Evolutionary conservation across 306 rosid species (phyloP), one percentile per base, ranked within the genome.

Genomic region (Lathyrus aphaca): DNA sequence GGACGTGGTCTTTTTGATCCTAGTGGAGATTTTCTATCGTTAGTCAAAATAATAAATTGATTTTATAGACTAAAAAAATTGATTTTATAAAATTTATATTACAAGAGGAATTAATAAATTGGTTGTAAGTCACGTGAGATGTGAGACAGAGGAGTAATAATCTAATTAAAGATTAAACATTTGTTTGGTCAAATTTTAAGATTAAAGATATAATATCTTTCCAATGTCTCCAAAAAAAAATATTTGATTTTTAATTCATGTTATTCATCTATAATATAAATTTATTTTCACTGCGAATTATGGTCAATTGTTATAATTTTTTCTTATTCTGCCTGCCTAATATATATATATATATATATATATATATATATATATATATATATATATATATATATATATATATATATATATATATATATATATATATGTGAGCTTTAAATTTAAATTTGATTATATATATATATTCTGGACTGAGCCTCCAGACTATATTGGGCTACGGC

Each of bases 71-170:
- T 1, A 23, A 23, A 23, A 23, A 29, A 32, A 40, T 8, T 12
- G 6, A 1, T 6, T 13, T 74, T 16, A 4, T 21, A 66, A 57
- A 8, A 4, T 32, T 75, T 68, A 11, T 48, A 38, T 49, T 18
- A 8, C 10, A 44, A 62, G 68, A 57, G 6, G 40, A 14, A 27
- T 57, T 14, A 57, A 29, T 29, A 13, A 29, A 29, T 57, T 29
- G 64, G 64, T 13, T 57, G 19, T 57, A 7, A 29, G 32, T 29
- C 64, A 29, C 40, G 39, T 57, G 64, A 32, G 25, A 58, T 32
- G 25, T 3, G 43, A 17, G 56, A 49, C 19, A 17, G 25, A 48
- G 8, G 50, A 44, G 16, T 1, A 44, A 13, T 44, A 14, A 14
- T 14, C 0, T 44, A 44, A 14, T 44, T 44, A 35, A 35, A 35